Conservation (phyloP, 2,329 filamentous ascomycete genomes). For the Fusarium sp. region DNA sequence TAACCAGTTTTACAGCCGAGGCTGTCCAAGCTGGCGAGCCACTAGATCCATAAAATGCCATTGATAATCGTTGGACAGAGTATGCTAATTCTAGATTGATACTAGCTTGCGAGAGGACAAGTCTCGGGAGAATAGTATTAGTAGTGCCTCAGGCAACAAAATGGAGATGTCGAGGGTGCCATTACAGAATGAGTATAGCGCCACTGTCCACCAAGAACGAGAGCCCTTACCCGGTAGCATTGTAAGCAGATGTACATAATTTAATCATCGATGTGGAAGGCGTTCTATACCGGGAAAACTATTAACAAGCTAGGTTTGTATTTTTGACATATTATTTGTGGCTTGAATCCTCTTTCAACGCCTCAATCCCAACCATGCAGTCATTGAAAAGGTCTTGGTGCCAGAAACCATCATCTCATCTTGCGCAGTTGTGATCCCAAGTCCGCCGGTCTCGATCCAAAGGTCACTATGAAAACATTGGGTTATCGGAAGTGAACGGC, state of each 20-base stretch:
- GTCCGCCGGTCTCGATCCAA: no score
- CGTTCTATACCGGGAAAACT: background rate
- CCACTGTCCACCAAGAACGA: background rate
- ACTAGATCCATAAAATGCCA: background rate
- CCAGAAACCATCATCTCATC: no score
- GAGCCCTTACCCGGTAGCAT: background rate
- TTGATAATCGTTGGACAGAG: rapidly evolving
- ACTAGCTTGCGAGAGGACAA: background rate
- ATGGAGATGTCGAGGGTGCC: background rate
- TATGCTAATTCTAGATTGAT: background rate
- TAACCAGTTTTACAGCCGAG: background rate
- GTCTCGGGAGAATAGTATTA: background rate
- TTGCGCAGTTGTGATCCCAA: no score
- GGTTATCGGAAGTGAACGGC: no score
- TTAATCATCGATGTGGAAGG: background rate
- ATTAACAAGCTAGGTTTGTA: background rate
- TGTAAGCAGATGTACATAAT: no score
- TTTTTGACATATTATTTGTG: rapidly evolving
- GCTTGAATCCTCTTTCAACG: background rate
- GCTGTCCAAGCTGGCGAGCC: background rate
- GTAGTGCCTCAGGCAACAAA: background rate
- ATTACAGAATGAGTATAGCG: background rate
- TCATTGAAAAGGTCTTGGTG: no score
- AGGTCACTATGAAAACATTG: no score
- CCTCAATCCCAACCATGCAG: background rate